Evolutionary conservation across 192 early-diverging fungal species (phyloP), one percentile per base, ranked within the genome.

Genomic region (Backusella tarrabulga): DNA sequence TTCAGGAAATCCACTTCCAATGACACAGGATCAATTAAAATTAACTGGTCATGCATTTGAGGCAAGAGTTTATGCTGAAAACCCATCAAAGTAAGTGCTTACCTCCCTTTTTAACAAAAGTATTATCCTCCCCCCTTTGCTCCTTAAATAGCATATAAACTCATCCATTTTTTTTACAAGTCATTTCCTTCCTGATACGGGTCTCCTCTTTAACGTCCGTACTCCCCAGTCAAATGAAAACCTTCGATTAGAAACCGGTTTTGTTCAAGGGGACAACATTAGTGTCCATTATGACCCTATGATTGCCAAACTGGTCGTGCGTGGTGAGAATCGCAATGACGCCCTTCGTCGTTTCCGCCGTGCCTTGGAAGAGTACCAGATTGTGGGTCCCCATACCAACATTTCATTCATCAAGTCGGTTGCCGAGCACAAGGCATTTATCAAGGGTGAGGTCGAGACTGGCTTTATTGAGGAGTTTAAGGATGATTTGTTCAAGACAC

Each of bases 21-120:
- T 77, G 75, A 81, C 86, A 15, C 95, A 96, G 82, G 74, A 91
- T 34, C 90, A 95, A 21, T 84, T 97, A 29, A 69, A 79, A 32
- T 87, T 92, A 76, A 85, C 90, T 63, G 97, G 96, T 26, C 94
- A 95, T 79, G 92, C 97, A n/a, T 97, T 99, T 79, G 97, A 99
- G 85, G 95, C 97, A 4, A 92, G 97, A 79, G 95, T 99, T 76
- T 99, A 99, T 81, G 97, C 97, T 42, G 97, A 99, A 87, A 97
- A 97, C 85, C 96, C 97, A 1, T 87, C 79, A 32, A 93, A 92
- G 88, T 90, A 81, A 67, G 56, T 74, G 1, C 14, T 29, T 83
- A 60, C 11, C 12, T 8, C 23, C 6, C 8, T 70, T 50, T 76
- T 76, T 17, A 41, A 46, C 34, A 40, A 12, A 66, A 75, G 66